Evolutionary conservation across 805 yeast species (phyloP).

Genomic region (Cyberlindnera nakhonratchasimensis): DNA sequence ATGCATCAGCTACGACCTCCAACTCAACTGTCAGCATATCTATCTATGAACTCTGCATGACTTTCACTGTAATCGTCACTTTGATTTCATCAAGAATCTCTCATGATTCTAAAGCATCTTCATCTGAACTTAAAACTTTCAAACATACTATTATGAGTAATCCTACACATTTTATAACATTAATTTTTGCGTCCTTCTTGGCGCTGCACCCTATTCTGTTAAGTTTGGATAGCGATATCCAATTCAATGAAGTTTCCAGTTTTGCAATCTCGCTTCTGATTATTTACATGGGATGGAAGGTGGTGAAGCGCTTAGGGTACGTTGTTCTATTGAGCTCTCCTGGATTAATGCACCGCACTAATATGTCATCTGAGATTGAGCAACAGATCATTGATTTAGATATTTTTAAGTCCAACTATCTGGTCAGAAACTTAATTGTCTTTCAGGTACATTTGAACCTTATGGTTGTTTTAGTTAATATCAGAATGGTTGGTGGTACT

Average conservation of each 20-base stretch:
- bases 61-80: constrained; percentile 29
- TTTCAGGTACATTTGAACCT: constrained; percentile 62
- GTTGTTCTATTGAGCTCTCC: constrained; percentile 55
- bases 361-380: constrained; percentile 39
- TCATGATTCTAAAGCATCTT: background rate
- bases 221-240: constrained; percentile 26
- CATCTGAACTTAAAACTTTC: constrained; percentile 3
- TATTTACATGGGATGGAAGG: constrained; percentile 47
- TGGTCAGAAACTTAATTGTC: constrained; percentile 45
- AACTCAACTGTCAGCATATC: constrained; percentile 21
- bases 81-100: constrained; percentile 31
- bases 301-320: constrained; percentile 49
- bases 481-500: constrained; percentile 65
- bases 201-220: constrained; percentile 35
- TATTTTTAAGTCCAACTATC: constrained; percentile 48
- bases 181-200: constrained; percentile 39
- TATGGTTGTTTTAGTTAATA: constrained; percentile 51
- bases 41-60: constrained; percentile 30
- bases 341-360: constrained; percentile 35
- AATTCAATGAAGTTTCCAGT: constrained; percentile 43
- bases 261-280: constrained; percentile 42
- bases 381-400: constrained; percentile 46
- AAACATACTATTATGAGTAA: constrained; percentile 23
- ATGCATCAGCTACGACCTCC: constrained; percentile 17
- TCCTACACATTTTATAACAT: constrained; percentile 41